phyloP scores from a whole-genome alignment of 257 asterid species.

The Solanum paucissectum region DNA sequence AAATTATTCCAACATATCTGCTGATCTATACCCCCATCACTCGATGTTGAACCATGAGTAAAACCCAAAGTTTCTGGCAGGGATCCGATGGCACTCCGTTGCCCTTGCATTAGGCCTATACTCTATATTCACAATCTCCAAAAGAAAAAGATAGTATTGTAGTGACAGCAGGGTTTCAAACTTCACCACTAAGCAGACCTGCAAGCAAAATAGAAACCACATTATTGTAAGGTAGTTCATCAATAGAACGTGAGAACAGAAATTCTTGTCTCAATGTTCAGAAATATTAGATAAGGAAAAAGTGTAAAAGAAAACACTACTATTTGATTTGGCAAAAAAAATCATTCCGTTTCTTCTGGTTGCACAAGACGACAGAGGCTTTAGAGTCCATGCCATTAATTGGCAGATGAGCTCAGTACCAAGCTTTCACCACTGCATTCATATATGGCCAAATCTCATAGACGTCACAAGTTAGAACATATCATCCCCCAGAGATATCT shows the following conservation, averaged over 20 bases:
- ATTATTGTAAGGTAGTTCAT: not conserved
- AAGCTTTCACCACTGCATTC: not conserved
- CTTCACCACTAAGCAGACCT: conserved; percentile 27
- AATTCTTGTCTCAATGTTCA: not conserved
- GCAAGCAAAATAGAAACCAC: conserved; percentile 9
- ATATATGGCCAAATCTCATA: not conserved
- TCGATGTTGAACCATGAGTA: conserved; percentile 53
- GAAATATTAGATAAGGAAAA: not conserved
- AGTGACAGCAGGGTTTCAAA: not conserved
- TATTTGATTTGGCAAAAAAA: not conserved
- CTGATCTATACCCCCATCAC: conserved; percentile 50
- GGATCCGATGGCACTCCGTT: conserved; percentile 48
- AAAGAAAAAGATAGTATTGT: not conserved
- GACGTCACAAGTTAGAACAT: not conserved
- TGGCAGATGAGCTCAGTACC: not conserved
- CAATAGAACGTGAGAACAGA: not conserved
- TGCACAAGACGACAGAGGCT: not conserved
- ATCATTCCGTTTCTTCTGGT: not conserved
- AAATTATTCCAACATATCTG: conserved; percentile 55
- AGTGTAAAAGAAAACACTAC: not conserved
- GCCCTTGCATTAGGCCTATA: conserved; percentile 75
- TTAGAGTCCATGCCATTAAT: not conserved
- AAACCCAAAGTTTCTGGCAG: conserved; percentile 60
- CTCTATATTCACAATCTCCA: conserved; percentile 3
- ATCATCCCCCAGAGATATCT: not conserved